Base-by-base conservation (phyloP, 1,284 basidiomycete species). In the Albatrellus sp. region DNA sequence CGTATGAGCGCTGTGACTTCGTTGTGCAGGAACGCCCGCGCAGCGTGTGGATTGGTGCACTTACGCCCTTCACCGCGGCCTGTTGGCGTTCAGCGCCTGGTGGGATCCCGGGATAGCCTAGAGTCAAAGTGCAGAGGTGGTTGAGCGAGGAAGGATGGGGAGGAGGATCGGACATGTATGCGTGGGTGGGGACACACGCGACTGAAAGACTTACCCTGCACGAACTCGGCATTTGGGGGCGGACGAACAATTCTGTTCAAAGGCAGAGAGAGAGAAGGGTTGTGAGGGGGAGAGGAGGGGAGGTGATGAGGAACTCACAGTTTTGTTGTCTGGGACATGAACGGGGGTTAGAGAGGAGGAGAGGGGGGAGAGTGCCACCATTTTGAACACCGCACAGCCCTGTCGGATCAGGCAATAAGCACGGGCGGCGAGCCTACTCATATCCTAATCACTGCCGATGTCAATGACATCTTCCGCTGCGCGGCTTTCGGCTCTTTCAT, bases 21-120 rank as follows among this genome's bases (percentile, higher is more conserved):
- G n/a, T 32, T 28, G 32, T 47, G 39, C 35, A 37, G 43, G 43
- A 31, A 24, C 7, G 24, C 3, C 24, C 7, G 24, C 4, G 7
- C 7, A 7, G 7, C 24, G 24, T 24, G 7, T 24, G 24, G 7
- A 41, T 41, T 37, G n/a, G 38, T 12, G 36, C 32, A 75, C 83
- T 50, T 66, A 88, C 85, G 44, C 85, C 85, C 67, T 80, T 83
- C 2, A 89, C 82, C 17, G 80, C 75, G 32, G 85, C 85, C 54
- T 85, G 80, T 1, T 77, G 81, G 35, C 85, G 66, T 52, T 86
- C 80, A 44, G 73, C 73, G 42, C 72, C 72, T 24, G 84, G 77
- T 8, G 85, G 83, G 42, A 89, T 86, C 30, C 85, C 85, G 52
- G 85, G 85, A 58, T 81, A 89, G 37, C 85, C 85, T 89, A 51